Percentiles rank a stretch among this genome's conserved stretches.
Conservation (phyloP, 768 basidiomycete species). For the Tephrocybe rancida region DNA sequence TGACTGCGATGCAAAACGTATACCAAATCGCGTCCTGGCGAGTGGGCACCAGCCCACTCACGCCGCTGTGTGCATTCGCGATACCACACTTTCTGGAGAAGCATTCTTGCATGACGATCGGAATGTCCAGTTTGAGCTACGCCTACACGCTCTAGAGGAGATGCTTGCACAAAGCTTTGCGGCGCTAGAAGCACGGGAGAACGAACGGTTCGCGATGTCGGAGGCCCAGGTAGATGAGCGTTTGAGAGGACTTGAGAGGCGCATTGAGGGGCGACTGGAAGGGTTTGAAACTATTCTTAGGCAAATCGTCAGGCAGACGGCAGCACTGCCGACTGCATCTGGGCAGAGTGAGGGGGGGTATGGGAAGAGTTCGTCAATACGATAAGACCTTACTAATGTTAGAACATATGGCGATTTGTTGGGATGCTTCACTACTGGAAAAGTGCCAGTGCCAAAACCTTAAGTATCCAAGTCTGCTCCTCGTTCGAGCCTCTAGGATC, state of each 20-base stretch:
- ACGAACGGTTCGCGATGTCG: conserved; percentile 26
- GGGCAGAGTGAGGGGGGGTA: too few relatives aligned
- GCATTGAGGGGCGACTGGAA: not conserved
- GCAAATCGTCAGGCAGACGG: not conserved
- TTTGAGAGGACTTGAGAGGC: not conserved
- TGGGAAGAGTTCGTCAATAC: too few relatives aligned
- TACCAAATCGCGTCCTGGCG: not conserved
- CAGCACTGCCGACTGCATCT: too few relatives aligned
- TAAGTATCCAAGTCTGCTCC: too few relatives aligned
- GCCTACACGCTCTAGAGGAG: conserved; percentile 28
- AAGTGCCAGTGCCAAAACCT: too few relatives aligned
- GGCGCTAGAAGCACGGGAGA: conserved; percentile 23
- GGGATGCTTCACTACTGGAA: too few relatives aligned
- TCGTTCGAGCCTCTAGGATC: too few relatives aligned
- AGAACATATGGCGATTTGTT: too few relatives aligned
- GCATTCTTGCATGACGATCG: conserved; percentile 27
- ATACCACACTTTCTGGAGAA: conserved; percentile 19
- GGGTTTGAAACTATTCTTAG: not conserved
- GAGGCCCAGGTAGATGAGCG: conserved; percentile 23
- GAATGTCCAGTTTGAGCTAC: conserved; percentile 29
- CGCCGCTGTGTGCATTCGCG: conserved; percentile 29
- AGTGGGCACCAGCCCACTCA: conserved; percentile 21
- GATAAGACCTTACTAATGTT: too few relatives aligned
- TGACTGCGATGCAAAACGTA: conserved; percentile 28
- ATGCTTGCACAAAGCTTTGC: conserved; percentile 29